These are phyloP conservation scores for Coleophoma crateriformis DNA, from an alignment of 2,329 filamentous ascomycete genomes.

Conservation along the genomic window DNA sequence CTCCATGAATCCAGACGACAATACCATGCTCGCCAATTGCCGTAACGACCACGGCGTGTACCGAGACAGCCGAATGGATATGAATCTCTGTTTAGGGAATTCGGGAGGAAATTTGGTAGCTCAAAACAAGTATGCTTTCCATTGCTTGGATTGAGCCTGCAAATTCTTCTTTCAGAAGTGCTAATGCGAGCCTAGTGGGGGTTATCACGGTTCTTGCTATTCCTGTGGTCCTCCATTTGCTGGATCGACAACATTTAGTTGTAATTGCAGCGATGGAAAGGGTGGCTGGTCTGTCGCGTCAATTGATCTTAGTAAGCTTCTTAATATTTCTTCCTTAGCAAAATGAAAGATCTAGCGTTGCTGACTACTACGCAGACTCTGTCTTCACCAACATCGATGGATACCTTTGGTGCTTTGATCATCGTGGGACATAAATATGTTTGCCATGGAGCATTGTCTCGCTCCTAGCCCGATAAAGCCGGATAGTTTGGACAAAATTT, in stretches of 20 bases:
- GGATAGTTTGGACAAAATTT: too few relatives aligned
- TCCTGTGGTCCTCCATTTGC: not conserved
- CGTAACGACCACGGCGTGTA: not conserved
- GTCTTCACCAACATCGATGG: not conserved
- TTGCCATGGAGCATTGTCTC: too few relatives aligned
- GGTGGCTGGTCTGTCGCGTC: not conserved
- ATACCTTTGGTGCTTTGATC: not conserved
- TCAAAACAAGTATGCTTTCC: not conserved
- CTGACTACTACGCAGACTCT: not conserved
- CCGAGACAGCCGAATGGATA: not conserved
- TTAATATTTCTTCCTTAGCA: too few relatives aligned
- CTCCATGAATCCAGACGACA: not conserved
- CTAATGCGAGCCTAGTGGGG: not conserved
- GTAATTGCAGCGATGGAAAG: not conserved
- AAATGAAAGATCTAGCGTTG: not conserved
- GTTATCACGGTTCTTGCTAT: not conserved
- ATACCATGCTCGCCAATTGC: not conserved
- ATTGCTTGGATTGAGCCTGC: too few relatives aligned
- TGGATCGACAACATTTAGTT: not conserved
- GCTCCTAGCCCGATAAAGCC: too few relatives aligned
- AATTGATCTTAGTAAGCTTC: not conserved
- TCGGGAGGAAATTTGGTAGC: not conserved
- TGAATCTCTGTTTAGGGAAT: not conserved
- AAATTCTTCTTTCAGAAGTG: too few relatives aligned
- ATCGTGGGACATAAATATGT: not conserved